phyloP scores from a whole-genome alignment of 1,284 basidiomycete genomes.

The Paramarasmius palmivorus region DNA sequence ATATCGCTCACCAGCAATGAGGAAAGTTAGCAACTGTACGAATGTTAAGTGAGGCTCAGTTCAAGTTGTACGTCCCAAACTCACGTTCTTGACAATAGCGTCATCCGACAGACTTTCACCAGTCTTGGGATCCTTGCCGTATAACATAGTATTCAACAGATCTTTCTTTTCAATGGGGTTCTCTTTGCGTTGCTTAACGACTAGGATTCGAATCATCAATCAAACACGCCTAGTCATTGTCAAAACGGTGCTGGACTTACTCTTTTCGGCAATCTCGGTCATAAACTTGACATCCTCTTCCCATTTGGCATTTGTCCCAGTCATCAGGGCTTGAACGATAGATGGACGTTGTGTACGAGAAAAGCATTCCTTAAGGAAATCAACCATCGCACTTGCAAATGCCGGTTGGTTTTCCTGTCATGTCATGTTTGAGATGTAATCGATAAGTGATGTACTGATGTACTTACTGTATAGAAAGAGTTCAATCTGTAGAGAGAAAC shows the following conservation, averaged over 20 bases:
- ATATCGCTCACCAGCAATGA: constrained; percentile 10
- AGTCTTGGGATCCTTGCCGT: constrained; percentile 45
- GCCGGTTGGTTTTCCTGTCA: constrained; percentile 34
- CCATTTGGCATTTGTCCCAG: constrained; percentile 37
- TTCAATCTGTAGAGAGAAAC: constrained; percentile 29
- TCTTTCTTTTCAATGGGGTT: constrained; percentile 43
- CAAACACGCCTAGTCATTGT: background rate
- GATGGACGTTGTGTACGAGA: constrained; percentile 35
- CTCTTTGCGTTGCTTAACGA: constrained; percentile 37
- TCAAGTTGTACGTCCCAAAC: constrained; percentile 4
- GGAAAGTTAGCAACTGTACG: constrained; percentile 9
- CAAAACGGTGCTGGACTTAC: constrained; percentile 23
- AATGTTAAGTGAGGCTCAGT: background rate
- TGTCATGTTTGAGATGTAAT: constrained; percentile 10
- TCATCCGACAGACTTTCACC: constrained; percentile 44
- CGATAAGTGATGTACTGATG: no score
- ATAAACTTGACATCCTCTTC: constrained; percentile 41
- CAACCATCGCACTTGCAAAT: constrained; percentile 45
- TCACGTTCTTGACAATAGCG: constrained; percentile 45
- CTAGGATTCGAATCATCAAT: constrained; percentile 18
- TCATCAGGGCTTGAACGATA: constrained; percentile 37
- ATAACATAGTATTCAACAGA: constrained; percentile 46
- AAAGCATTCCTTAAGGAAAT: constrained; percentile 39
- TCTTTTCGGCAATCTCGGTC: constrained; percentile 37
- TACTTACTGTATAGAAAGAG: constrained; percentile 35